Percentiles rank a stretch among this genome's conserved stretches.
These are phyloP conservation scores for Stevia rebaudiana DNA, from an alignment of 140 eudicot species.

Conservation along the genomic window DNA sequence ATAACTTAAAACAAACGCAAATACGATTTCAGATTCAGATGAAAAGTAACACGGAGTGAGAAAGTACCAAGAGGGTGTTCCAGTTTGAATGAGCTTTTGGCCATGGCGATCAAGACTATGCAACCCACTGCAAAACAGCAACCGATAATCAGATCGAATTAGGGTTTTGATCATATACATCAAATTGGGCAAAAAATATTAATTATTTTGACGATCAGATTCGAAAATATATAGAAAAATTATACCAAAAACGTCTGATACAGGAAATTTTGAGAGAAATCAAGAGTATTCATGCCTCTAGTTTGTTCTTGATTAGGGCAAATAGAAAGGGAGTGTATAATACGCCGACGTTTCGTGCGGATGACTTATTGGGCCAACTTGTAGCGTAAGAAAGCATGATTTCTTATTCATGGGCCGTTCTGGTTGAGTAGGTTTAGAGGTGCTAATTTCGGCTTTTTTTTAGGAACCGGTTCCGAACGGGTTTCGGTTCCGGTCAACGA, in stretches of 20 bases:
- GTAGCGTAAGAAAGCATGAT: background rate
- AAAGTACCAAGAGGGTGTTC: conserved; percentile 83
- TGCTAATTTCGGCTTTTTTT: too few species aligned
- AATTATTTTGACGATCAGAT: background rate
- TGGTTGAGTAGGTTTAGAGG: background rate
- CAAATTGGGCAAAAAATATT: background rate
- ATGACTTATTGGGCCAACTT: background rate
- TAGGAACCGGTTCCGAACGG: too few species aligned
- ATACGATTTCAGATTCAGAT: background rate
- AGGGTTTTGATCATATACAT: conserved; percentile 16
- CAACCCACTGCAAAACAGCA: conserved; percentile 23
- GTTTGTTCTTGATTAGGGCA: too few species aligned
- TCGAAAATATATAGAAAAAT: background rate
- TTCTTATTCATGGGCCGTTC: background rate
- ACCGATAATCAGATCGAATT: conserved; percentile 16
- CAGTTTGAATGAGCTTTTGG: conserved; percentile 68
- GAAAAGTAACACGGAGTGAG: conserved; percentile 25
- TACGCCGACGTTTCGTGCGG: conserved; percentile 15
- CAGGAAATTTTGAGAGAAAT: conserved; percentile 2
- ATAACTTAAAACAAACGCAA: background rate
- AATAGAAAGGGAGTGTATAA: background rate
- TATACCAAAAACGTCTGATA: background rate
- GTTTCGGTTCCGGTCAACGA: too few species aligned
- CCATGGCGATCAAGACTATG: conserved; percentile 36
- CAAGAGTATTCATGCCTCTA: conserved; percentile 16